Conservation (phyloP, 2,329 filamentous ascomycete genomes). For the Rhexocercosporidium sp. region DNA sequence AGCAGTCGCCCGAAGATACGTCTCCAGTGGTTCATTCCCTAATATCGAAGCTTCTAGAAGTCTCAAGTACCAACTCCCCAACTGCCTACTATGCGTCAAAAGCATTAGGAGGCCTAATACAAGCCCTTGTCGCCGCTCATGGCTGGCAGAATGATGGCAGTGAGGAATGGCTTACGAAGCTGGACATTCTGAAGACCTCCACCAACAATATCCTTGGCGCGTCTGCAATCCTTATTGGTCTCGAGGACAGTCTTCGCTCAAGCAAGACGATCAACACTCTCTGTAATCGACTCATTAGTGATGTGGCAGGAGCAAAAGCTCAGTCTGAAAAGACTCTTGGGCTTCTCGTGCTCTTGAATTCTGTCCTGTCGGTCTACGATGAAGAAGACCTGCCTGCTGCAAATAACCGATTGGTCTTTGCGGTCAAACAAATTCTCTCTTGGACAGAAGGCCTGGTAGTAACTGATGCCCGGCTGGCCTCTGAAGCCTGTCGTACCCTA, state of each 20-base stretch:
- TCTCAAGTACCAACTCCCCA: constrained; percentile 49
- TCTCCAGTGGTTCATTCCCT: constrained; percentile 49
- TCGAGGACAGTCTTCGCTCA: constrained; percentile 52
- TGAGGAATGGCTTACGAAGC: constrained; percentile 54
- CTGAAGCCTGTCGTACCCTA: constrained; percentile 61
- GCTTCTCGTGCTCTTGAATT: constrained; percentile 59
- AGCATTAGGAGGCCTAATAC: constrained; percentile 55
- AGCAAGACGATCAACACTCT: constrained; percentile 58
- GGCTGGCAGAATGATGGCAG: constrained; percentile 49
- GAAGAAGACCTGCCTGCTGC: constrained; percentile 59
- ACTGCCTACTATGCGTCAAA: constrained; percentile 59
- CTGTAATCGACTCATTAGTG: constrained; percentile 64
- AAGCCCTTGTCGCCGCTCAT: constrained; percentile 52
- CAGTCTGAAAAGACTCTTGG: constrained; percentile 52
- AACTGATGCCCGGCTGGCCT: constrained; percentile 50
- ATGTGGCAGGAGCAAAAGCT: constrained; percentile 57
- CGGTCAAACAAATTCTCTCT: constrained; percentile 76
- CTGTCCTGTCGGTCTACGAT: constrained; percentile 58
- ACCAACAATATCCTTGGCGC: constrained; percentile 54
- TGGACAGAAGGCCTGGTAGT: constrained; percentile 65
- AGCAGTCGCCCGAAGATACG: constrained; percentile 37
- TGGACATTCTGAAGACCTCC: constrained; percentile 53
- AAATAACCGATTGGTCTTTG: constrained; percentile 65
- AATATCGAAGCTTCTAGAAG: constrained; percentile 51
- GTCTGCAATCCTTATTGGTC: constrained; percentile 56